Percentiles rank a stretch among this genome's conserved stretches.
Conservation (phyloP, 768 basidiomycete species). For the Xerocomellus dryophilus region DNA sequence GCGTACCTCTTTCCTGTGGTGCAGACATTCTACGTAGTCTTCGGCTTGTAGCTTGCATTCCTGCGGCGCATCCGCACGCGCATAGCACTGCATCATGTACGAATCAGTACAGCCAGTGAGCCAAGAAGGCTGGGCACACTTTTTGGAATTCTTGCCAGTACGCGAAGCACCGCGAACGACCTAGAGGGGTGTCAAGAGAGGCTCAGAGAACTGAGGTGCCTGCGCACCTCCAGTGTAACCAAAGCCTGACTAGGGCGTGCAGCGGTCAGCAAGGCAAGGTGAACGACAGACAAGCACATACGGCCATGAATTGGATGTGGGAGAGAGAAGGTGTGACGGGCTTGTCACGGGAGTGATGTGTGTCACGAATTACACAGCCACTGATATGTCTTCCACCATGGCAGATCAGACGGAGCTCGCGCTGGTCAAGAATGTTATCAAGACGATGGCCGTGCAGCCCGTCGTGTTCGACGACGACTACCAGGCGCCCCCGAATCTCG, state of each 20-base stretch:
- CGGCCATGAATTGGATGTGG: conserved; percentile 35
- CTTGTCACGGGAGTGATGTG: conserved; percentile 19
- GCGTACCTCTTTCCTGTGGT: conserved; percentile 82
- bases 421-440: conserved; percentile 65
- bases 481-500: conserved; percentile 64
- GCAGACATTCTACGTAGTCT: conserved; percentile 91
- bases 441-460: conserved; percentile 63
- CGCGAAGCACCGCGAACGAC: conserved; percentile 81
- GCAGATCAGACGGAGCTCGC: conserved; percentile 58
- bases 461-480: conserved; percentile 72
- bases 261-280: conserved; percentile 11
- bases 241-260: conserved; percentile 54
- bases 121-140: conserved; percentile 32
- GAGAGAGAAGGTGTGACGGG: conserved; percentile 18
- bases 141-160: conserved; percentile 92
- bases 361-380: conserved; percentile 27
- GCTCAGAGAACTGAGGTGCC: not conserved
- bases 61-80: conserved; percentile 67
- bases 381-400: conserved; percentile 19
- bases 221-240: conserved; percentile 58
- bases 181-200: conserved; percentile 37
- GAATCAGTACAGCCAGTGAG: conserved; percentile 7
- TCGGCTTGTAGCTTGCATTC: conserved; percentile 70
- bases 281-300: conserved; percentile 19
- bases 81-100: conserved; percentile 66